Evolutionary conservation across 2,329 filamentous ascomycete species (phyloP), one percentile per base, ranked within the genome.

Genomic region (Lithohypha guttulata): DNA sequence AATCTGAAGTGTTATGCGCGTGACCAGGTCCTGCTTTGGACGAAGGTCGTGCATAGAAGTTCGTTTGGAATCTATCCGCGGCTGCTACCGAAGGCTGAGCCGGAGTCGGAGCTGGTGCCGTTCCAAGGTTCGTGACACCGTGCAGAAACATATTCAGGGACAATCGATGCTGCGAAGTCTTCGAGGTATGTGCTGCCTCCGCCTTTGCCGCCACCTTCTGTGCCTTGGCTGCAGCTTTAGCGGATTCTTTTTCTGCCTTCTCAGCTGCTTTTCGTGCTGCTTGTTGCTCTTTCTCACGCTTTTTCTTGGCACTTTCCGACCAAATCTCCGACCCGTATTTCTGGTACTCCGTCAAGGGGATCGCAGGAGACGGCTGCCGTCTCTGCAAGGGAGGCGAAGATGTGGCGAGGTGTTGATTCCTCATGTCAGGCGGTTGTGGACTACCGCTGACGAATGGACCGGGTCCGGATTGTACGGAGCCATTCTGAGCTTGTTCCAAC

Each of bases 311-410:
- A 48, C 30, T 55, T 48, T 18, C 48, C n/a, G 59, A 58, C 55
- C 57, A 62, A 28, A 59, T 54, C 3, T 54, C 49, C 0, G 57
- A 41, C 4, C 57, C 59, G 20, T 61, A 57, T 32, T 57, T 56
- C 41, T 62, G 60, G 27, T 62, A 62, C 1, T 55, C 48, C 0
- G 57, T 55, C 7, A 59, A 47, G 2, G 57, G 59, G 2, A 60
- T 55, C 1, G 57, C 57, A 2, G 56, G 49, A 29, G 58, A 57
- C 9, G 36, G 36, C 13, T 31, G 11, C 10, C 17, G 8, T 13
- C 34, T 6, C 15, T 28, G 15, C 7, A 21, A 13, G 4, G 18
- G 18, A 18, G 23, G 35, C 15, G 14, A 28, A 31, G 18, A 21
- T 5, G 33, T 25, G 25, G 7, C 17, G 3, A 5, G 3, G 3